Conservation (phyloP, 257 asterid genomes). For the Penstemon eatonii region DNA sequence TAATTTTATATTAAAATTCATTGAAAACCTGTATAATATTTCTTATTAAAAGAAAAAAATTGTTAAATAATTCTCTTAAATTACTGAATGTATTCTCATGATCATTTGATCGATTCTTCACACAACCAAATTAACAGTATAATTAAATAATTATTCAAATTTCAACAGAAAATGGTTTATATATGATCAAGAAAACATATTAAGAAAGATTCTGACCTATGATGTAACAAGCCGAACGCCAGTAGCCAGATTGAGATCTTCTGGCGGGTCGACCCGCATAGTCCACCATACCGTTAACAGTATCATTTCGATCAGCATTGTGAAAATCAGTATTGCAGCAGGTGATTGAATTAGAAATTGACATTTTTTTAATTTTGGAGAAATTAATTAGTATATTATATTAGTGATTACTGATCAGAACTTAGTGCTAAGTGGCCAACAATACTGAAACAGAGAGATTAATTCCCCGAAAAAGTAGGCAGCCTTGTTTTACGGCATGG, state of each 20-base stretch:
- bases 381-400: not conserved
- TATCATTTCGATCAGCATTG: conserved; percentile 4
- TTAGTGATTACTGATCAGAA: not conserved
- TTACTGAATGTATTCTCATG: no score
- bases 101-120: no score
- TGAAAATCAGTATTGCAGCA: not conserved
- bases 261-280: conserved; percentile 37
- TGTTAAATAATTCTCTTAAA: no score
- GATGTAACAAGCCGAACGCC: conserved; percentile 46
- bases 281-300: conserved; percentile 36
- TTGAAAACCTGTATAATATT: no score
- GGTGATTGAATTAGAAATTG: not conserved
- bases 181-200: not conserved
- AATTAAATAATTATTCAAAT: no score
- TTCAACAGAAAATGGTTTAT: no score
- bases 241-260: conserved; percentile 42
- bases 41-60: no score
- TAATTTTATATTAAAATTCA: no score
- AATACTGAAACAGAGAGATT: not conserved
- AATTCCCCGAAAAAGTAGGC: not conserved
- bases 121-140: not conserved
- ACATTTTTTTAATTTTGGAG: conserved; percentile 4
- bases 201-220: conserved; percentile 26
- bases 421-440: not conserved
- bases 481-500: conserved; percentile 29